phyloP scores from a whole-genome alignment of 2,329 filamentous ascomycete species.

The Aspergillus ibericus region DNA sequence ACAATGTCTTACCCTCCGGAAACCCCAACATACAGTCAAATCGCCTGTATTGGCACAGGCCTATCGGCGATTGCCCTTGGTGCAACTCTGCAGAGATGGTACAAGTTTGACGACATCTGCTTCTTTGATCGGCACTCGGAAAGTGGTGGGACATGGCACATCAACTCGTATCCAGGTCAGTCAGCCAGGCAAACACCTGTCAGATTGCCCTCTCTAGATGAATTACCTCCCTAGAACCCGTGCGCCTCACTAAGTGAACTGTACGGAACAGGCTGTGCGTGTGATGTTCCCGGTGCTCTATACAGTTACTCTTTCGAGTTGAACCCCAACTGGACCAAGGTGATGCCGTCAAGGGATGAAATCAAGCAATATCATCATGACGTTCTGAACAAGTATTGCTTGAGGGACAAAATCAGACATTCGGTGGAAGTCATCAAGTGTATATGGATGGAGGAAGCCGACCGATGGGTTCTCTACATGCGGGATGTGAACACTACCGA shows the following conservation, averaged over 20 bases:
- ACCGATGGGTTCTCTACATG: constrained; percentile 47
- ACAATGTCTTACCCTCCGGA: not conserved
- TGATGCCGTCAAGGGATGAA: constrained; percentile 51
- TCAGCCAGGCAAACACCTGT: not conserved
- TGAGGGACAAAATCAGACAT: constrained; percentile 28
- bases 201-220: too few species aligned
- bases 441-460: constrained; percentile 52
- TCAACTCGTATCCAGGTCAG: constrained; percentile 58
- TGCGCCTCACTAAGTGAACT: constrained; percentile 9
- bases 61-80: constrained; percentile 62
- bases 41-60: constrained; percentile 55
- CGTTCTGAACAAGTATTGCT: constrained; percentile 49
- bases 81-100: constrained; percentile 57
- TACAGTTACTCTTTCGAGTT: constrained; percentile 58
- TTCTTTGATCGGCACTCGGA: constrained; percentile 59
- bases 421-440: constrained; percentile 22
- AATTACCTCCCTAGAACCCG: not conserved
- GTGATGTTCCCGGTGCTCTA: constrained; percentile 54
- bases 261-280: constrained; percentile 44
- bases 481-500: constrained; percentile 24
- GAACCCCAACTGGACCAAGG: constrained; percentile 52
- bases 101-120: constrained; percentile 57
- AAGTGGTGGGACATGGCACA: constrained; percentile 63
- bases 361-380: constrained; percentile 53
- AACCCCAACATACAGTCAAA: constrained; percentile 24